Base-by-base conservation (phyloP, 108 stramenopile genomes). In the Conticribra weissflogii region DNA sequence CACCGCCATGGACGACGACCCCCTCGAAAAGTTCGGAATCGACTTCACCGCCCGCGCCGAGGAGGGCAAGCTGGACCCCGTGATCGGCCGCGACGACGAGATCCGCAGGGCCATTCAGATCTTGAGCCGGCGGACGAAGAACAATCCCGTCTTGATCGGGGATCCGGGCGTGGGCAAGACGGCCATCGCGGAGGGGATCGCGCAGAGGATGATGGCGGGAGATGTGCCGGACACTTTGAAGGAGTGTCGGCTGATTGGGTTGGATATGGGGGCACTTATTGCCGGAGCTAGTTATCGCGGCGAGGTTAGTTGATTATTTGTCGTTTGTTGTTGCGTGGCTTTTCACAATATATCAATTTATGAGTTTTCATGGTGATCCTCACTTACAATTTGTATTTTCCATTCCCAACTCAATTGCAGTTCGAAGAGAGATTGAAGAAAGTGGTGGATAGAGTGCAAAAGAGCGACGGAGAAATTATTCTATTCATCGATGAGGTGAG, bases 391-490 rank as follows among this genome's bases (percentile, higher is more conserved):
- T n/a, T n/a, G n/a, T n/a, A n/a, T n/a, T n/a, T n/a, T n/a, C n/a
- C n/a, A n/a, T n/a, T n/a, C n/a, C n/a, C n/a, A n/a, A n/a, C n/a
- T n/a, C n/a, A n/a, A n/a, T n/a, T n/a, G n/a, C n/a, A n/a, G 75
- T 99, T 99, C 73, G 99, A 99, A 74, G 99, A 98, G 78, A 88
- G 99, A 47, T 83, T 99, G 24, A 98, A 98, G 85, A 91, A 96
- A 41, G 99, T 99, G 7, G 74, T 99, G 68, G 97, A 97, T 68
- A 96, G 98, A 58, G 97, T 98, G 5, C 87, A 91, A 57, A 88
- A 94, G 24, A 89, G 94, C 63, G 91, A 98, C 25, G 98, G 98
- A 25, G 90, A 96, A 57, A 92, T 98, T 59, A 90, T 99, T 57
- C 69, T 98, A 29, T 99, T 99, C 78, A 97, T 99, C 68, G 99